These are phyloP conservation scores for Psidium guajava DNA, from an alignment of 345 rosid genomes.

Conservation along the genomic window DNA sequence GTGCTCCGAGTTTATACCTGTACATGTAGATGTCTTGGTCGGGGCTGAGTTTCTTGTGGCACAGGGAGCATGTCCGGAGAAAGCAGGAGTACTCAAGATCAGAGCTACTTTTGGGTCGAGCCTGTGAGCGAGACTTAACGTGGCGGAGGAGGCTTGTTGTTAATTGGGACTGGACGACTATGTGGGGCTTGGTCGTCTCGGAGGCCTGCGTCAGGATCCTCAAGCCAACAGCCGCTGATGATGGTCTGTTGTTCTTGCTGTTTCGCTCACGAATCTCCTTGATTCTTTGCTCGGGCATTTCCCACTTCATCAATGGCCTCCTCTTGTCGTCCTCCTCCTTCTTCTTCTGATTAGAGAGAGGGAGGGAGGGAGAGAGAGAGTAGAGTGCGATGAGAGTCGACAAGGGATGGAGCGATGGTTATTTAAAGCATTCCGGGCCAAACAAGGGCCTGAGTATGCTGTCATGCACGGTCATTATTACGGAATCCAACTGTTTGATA, in stretches of 20 bases:
- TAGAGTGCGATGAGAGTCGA: neutral
- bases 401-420: neutral
- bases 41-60: constrained; percentile 32
- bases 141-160: constrained; percentile 4
- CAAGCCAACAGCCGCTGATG: constrained; percentile 34
- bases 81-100: constrained; percentile 13
- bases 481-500: neutral
- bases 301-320: neutral
- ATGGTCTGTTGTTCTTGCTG: neutral
- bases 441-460: too few species aligned
- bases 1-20: constrained; percentile 23
- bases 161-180: constrained; percentile 23
- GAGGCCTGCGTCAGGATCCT: constrained; percentile 29
- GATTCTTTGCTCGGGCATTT: neutral
- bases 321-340: neutral
- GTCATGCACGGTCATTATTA: too few species aligned
- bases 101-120: neutral
- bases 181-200: constrained; percentile 11
- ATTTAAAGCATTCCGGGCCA: neutral
- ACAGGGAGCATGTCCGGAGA: constrained; percentile 50
- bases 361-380: neutral
- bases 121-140: neutral
- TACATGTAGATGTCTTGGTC: constrained; percentile 81
- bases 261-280: neutral
- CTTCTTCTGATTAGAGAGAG: too few species aligned